Base-by-base conservation (phyloP, 1,139 yeast genomes). In the Pichia sp. region DNA sequence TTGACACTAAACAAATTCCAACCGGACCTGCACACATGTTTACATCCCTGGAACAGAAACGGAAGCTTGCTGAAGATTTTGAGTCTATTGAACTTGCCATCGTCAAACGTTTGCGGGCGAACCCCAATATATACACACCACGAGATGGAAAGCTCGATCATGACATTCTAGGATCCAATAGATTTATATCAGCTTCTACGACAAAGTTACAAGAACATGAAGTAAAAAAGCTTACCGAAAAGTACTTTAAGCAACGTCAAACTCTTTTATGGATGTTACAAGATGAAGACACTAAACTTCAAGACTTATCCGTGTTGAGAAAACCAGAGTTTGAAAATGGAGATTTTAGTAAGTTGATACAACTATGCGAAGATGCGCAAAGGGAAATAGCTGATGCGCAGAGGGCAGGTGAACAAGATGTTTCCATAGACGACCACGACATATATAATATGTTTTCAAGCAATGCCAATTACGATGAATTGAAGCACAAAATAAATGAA, bases 201-300 rank as follows among this genome's bases (percentile, higher is more conserved):
- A 64, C 69, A 1, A 49, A 74, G 11, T 47, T 76, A 13, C 93
- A 83, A 47, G 77, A 79, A 48, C 84, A 80, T 55, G 96, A 88
- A 53, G 64, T 85, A 4, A 62, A 65, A 14, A 49, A 56, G 32
- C 72, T 88, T 33, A 50, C 72, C 4, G 63, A 67, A 7, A 68
- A 72, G 41, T 77, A 74, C 49, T 54, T 62, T 27, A 55, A 51
- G 12, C 67, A 63, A 34, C 56, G 68, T 28, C 37, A 42, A 10
- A 50, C 52, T n/a, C 33, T 69, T 14, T 35, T 53, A 9, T 49
- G 45, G 2, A 40, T 54, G 5, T 42, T 54, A 12, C 40, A 39
- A 22, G 48, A 41, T 9, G 52, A 48, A 4, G 34, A 33, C 16
- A 13, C 45, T 24, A 44, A 55, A 19, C 37, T 48, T 1, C 42